phyloP scores from a whole-genome alignment of 495 filamentous ascomycete species.

The Trichoderma virens region DNA sequence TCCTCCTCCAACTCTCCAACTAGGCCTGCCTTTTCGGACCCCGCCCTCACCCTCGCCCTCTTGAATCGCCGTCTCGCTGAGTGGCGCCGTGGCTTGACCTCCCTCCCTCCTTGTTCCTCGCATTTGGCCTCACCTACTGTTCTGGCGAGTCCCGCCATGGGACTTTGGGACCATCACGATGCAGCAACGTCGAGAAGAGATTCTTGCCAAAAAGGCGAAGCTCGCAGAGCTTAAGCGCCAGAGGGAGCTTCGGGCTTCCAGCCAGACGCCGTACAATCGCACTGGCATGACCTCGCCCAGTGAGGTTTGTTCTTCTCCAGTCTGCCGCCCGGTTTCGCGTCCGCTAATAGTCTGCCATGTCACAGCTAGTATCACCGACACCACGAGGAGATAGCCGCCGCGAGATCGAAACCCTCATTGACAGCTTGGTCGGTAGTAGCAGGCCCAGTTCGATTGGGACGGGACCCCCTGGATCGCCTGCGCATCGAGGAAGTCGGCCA shows the following conservation, averaged over 20 bases:
- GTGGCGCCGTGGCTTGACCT: conserved; percentile 12
- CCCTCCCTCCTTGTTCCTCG: conserved; percentile 24
- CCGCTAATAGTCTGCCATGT: conserved; percentile 11
- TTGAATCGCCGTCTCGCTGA: neutral
- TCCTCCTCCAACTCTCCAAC: neutral
- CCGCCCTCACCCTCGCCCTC: no score
- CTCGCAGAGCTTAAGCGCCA: conserved; percentile 93
- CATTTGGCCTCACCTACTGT: neutral
- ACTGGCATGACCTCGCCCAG: conserved; percentile 46
- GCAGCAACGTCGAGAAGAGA: conserved; percentile 87
- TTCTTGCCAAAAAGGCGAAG: conserved; percentile 86
- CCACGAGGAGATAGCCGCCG: conserved; percentile 64
- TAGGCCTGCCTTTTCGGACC: neutral
- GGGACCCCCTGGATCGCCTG: conserved; percentile 53
- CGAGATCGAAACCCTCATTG: conserved; percentile 79
- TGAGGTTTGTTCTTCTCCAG: conserved; percentile 36
- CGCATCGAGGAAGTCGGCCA: conserved; percentile 66
- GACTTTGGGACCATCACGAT: conserved; percentile 39
- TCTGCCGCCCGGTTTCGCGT: conserved; percentile 19
- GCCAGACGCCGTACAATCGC: conserved; percentile 57
- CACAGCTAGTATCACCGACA: conserved; percentile 58
- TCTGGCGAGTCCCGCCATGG: conserved; percentile 27
- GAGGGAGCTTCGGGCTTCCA: conserved; percentile 63
- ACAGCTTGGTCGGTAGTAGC: conserved; percentile 67
- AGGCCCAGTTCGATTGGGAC: conserved; percentile 65